Evolutionary conservation across 768 basidiomycete genomes (phyloP).

Genomic region (Tulasnella sp.): DNA sequence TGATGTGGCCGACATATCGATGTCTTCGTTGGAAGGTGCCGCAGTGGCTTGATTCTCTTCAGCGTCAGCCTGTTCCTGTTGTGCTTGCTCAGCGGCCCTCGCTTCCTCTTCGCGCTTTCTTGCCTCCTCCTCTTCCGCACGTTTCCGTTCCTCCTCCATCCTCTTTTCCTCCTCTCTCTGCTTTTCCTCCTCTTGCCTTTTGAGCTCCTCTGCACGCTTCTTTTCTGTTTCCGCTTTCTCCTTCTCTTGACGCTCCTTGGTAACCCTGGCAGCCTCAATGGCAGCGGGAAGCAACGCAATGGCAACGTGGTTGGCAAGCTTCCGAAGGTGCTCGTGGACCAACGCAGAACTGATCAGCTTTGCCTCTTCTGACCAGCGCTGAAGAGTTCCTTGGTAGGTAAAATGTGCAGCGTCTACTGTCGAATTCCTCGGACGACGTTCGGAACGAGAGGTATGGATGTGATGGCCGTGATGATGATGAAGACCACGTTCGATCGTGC

Average conservation of each 20-base stretch:
- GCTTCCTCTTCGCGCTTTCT: slow-evolving; percentile 21
- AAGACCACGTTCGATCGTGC: not conserved
- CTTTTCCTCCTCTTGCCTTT: slow-evolving; percentile 19
- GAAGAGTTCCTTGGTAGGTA: slow-evolving; percentile 65
- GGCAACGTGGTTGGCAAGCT: slow-evolving; percentile 56
- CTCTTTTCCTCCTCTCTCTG: slow-evolving; percentile 12
- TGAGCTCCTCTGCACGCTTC: slow-evolving; percentile 15
- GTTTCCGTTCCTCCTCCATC: slow-evolving; percentile 15
- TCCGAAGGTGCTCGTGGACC: slow-evolving; percentile 50
- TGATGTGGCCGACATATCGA: not conserved
- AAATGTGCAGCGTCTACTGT: slow-evolving; percentile 46
- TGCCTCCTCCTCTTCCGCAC: slow-evolving; percentile 2
- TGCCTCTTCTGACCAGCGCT: slow-evolving; percentile 83
- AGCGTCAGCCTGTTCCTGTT: slow-evolving; percentile 34
- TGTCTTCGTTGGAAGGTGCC: slow-evolving; percentile 20
- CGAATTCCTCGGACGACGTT: slow-evolving; percentile 4
- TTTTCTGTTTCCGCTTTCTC: slow-evolving; percentile 31
- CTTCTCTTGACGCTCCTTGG: slow-evolving; percentile 36
- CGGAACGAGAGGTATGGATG: not conserved
- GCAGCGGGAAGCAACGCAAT: slow-evolving; percentile 72
- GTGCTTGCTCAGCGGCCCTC: slow-evolving; percentile 22
- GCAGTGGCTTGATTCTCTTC: slow-evolving; percentile 38
- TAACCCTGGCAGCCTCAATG: slow-evolving; percentile 25
- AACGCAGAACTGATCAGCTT: slow-evolving; percentile 70
- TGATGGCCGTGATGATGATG: slow-evolving; percentile 4